Percentiles rank a stretch among this genome's conserved stretches.
Evolutionary conservation across 2,329 filamentous ascomycete genomes (phyloP).

Genomic region (Reticulascus tulasneorum): DNA sequence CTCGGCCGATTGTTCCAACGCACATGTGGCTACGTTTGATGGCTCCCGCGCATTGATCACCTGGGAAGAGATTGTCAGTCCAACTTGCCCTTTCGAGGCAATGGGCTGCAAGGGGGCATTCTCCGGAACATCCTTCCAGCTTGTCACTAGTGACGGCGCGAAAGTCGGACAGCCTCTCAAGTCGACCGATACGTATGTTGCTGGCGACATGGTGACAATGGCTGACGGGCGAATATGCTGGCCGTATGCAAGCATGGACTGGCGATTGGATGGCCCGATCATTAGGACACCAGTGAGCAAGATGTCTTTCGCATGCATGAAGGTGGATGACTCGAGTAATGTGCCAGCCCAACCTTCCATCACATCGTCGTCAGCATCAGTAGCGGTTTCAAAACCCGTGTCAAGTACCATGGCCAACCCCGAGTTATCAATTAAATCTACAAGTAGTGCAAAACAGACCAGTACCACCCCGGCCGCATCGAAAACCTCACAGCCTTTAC

Average conservation of each 20-base stretch:
- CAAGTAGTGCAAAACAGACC: no score
- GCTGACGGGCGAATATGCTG: constrained; percentile 56
- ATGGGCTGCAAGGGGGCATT: constrained; percentile 59
- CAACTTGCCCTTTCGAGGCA: constrained; percentile 51
- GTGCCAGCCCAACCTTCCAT: no score
- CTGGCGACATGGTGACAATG: constrained; percentile 60
- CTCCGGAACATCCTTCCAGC: constrained; percentile 56
- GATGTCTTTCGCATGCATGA: constrained; percentile 51
- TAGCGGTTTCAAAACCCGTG: no score
- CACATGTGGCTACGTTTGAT: constrained; percentile 54
- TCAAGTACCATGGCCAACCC: no score
- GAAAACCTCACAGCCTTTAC: no score
- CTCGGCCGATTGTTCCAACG: constrained; percentile 52
- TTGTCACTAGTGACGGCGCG: constrained; percentile 46
- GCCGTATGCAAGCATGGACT: constrained; percentile 55
- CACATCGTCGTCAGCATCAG: no score
- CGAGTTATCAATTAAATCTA: no score
- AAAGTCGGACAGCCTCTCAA: constrained; percentile 47
- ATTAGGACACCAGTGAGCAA: constrained; percentile 27
- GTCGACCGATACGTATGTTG: constrained; percentile 52
- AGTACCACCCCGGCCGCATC: no score
- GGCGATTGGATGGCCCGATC: constrained; percentile 35
- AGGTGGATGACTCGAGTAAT: no score
- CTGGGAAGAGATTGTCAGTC: constrained; percentile 57
- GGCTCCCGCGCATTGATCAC: constrained; percentile 48